A percentile compares a stretch with the other conserved stretches of the same genome.
Evolutionary conservation across 2,329 filamentous ascomycete genomes (phyloP).

Genomic region (Trichoderma asperellum): DNA sequence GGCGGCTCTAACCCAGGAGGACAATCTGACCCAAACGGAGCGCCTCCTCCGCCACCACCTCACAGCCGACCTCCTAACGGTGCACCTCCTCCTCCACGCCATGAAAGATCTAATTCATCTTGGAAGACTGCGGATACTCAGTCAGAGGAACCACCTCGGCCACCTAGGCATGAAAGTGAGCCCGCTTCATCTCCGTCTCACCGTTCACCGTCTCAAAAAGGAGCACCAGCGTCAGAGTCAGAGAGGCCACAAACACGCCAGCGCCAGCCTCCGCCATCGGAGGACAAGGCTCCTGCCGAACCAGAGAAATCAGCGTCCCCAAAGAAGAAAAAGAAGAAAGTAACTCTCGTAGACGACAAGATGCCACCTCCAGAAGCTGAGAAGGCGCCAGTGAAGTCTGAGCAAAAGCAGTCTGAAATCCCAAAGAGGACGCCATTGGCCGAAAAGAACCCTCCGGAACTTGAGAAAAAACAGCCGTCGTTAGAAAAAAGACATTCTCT

Average conservation of each 20-base stretch:
- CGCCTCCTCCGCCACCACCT: constrained; percentile 28
- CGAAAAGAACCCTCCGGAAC: constrained; percentile 2
- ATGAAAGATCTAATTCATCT: constrained; percentile 25
- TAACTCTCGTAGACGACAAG: constrained; percentile 8
- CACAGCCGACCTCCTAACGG: constrained; percentile 16
- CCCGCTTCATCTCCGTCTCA: constrained; percentile 20
- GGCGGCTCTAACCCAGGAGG: constrained; percentile 32
- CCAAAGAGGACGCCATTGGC: constrained; percentile 7
- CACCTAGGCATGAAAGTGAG: constrained; percentile 11
- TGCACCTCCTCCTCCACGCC: constrained; percentile 24
- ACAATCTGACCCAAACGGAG: constrained; percentile 16
- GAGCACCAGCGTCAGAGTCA: constrained; percentile 12
- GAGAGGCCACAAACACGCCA: constrained; percentile 32
- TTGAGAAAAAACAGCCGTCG: constrained; percentile 3
- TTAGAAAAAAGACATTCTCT: constrained; percentile 11
- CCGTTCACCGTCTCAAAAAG: constrained; percentile 28
- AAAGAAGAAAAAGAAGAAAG: constrained; percentile 24
- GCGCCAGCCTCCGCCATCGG: constrained; percentile 34
- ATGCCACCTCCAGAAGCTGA: constrained; percentile 4
- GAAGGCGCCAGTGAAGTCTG: constrained; percentile 6
- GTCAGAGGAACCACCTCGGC: constrained; percentile 3
- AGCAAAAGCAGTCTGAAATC: neutral
- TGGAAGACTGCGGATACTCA: constrained; percentile 16
- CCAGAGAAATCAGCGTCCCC: constrained; percentile 32
- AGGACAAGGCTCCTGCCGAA: constrained; percentile 32